Evolutionary conservation across 192 early-diverging fungal species (phyloP).

Genomic region (Piromyces finnis): DNA sequence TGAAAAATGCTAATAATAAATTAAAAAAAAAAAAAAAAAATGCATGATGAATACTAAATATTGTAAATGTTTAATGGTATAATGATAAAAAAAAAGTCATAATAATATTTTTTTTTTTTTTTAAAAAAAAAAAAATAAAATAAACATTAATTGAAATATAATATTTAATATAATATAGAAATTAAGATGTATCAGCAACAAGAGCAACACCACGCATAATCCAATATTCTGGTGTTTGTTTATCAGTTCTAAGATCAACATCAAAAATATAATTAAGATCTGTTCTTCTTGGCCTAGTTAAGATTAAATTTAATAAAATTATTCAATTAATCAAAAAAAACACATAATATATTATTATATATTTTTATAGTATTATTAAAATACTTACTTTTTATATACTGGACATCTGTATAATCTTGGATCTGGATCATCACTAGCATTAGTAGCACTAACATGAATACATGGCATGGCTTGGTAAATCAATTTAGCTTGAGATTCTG

Average conservation of each 20-base stretch:
- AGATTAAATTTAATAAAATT: slow-evolving; percentile 1
- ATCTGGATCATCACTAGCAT: slow-evolving; percentile 35
- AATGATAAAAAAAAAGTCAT: too few species aligned
- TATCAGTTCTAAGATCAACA: slow-evolving; percentile 34
- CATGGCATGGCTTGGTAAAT: slow-evolving; percentile 43
- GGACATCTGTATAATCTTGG: slow-evolving; percentile 39
- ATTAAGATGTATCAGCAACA: background rate
- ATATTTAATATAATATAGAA: too few species aligned
- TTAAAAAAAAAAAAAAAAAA: too few species aligned
- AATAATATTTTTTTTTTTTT: too few species aligned
- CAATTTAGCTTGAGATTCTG: slow-evolving; percentile 42
- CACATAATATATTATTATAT: too few species aligned
- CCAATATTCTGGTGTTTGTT: slow-evolving; percentile 41
- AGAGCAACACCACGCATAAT: slow-evolving; percentile 37
- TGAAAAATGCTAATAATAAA: too few species aligned
- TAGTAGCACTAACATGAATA: slow-evolving; percentile 31
- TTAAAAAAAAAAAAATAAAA: too few species aligned
- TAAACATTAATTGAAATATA: too few species aligned
- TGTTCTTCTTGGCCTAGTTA: background rate
- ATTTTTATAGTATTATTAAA: too few species aligned
- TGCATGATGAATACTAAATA: too few species aligned
- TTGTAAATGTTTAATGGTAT: too few species aligned
- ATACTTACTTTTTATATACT: slow-evolving; percentile 27
- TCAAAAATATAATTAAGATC: slow-evolving; percentile 40
- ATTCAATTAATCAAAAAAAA: background rate